Conservation (phyloP, 2,329 filamentous ascomycete species). For the Microascus cirrosus region DNA sequence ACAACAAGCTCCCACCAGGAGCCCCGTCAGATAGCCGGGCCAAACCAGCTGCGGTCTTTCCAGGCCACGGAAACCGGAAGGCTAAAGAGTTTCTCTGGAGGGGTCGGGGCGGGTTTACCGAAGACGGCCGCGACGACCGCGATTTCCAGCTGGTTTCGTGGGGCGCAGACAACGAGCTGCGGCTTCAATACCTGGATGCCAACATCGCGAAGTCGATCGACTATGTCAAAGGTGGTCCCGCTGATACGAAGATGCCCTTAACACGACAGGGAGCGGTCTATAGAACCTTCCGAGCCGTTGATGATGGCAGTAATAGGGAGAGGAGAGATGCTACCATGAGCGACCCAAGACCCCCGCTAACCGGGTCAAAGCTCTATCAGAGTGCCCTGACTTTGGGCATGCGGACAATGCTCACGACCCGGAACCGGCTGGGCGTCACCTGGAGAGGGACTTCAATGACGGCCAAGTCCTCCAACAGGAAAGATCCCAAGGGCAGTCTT, state of each 20-base stretch:
- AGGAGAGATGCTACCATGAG: slow-evolving; percentile 52
- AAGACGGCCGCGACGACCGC: slow-evolving; percentile 64
- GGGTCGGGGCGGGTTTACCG: slow-evolving; percentile 55
- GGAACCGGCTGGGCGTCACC: slow-evolving; percentile 23
- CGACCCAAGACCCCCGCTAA: slow-evolving; percentile 38
- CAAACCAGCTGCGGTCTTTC: slow-evolving; percentile 45
- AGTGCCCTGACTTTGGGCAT: slow-evolving; percentile 31
- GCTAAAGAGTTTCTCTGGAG: slow-evolving; percentile 92
- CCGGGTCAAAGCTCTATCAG: slow-evolving; percentile 27
- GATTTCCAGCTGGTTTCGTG: slow-evolving; percentile 92
- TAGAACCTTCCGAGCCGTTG: slow-evolving; percentile 70
- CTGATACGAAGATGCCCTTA: slow-evolving; percentile 54
- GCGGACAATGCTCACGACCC: slow-evolving; percentile 28
- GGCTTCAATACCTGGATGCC: slow-evolving; percentile 62
- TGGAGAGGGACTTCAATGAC: slow-evolving; percentile 52
- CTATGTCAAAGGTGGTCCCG: slow-evolving; percentile 56
- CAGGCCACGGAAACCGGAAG: slow-evolving; percentile 52
- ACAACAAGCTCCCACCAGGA: slow-evolving; percentile 25
- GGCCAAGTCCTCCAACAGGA: slow-evolving; percentile 31
- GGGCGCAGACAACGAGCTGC: slow-evolving; percentile 76
- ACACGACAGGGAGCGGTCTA: slow-evolving; percentile 80
- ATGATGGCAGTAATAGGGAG: slow-evolving; percentile 44
- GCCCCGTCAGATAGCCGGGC: slow-evolving; percentile 30
- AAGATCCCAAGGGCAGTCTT: slow-evolving; percentile 32
- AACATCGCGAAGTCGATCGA: slow-evolving; percentile 58